Evolutionary conservation across 305 asterid species (phyloP).

Genomic region (Solanum hybrid): DNA sequence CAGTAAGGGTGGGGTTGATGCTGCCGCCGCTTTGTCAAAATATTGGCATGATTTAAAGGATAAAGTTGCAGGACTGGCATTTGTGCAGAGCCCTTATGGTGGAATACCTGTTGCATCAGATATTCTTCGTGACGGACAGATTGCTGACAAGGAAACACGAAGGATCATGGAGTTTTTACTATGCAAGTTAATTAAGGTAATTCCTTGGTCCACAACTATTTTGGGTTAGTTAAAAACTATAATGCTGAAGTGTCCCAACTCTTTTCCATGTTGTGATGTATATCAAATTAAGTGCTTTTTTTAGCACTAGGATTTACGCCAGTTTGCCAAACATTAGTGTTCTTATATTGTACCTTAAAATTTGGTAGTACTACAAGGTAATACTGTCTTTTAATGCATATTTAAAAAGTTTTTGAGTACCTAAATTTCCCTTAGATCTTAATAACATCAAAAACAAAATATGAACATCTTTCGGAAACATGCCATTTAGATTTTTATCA

Average conservation of each 20-base stretch:
- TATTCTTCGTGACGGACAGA: constrained; percentile 89
- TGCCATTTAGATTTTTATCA: background rate
- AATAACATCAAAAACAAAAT: background rate
- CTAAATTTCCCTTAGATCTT: background rate
- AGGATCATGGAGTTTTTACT: constrained; percentile 73
- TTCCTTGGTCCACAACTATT: background rate
- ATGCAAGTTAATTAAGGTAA: constrained; percentile 87
- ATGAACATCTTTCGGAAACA: background rate
- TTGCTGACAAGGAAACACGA: constrained; percentile 78
- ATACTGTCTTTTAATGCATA: background rate
- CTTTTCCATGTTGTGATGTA: background rate
- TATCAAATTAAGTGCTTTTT: background rate
- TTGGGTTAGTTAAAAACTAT: background rate
- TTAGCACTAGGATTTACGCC: background rate
- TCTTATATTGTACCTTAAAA: background rate
- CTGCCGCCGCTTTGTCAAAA: constrained; percentile 87
- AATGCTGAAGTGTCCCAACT: background rate
- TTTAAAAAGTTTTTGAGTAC: background rate
- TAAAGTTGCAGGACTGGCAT: constrained; percentile 87
- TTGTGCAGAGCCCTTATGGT: constrained; percentile 92
- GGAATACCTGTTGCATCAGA: constrained; percentile 90
- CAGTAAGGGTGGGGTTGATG: constrained; percentile 98
- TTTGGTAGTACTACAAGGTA: background rate
- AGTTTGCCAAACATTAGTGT: background rate
- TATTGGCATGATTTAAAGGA: constrained; percentile 56